A percentile compares a stretch with the other conserved stretches of the same genome.
Conservation (phyloP, 148 eudicot species). For the Nyssa sinensis region DNA sequence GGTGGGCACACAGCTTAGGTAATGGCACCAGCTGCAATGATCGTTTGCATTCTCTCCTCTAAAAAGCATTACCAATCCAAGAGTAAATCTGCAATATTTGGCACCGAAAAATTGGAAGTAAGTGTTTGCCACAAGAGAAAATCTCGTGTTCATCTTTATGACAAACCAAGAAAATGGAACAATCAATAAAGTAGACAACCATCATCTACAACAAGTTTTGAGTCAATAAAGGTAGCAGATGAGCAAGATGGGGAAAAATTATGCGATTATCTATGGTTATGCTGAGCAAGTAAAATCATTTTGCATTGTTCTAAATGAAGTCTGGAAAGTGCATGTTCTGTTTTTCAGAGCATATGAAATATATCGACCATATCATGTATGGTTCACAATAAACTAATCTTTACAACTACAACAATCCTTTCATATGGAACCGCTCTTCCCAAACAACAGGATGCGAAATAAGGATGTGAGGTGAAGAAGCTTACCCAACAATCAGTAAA, state of each 20-base stretch:
- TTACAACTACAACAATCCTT: background rate
- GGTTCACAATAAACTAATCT: background rate
- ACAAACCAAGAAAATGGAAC: background rate
- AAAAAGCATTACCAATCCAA: conserved; percentile 59
- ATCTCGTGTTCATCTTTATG: background rate
- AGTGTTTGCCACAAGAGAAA: background rate
- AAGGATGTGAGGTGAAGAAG: background rate
- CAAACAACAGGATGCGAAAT: background rate
- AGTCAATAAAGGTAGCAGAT: too few species aligned
- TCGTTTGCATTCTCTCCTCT: conserved; percentile 57
- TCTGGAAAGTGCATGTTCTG: background rate
- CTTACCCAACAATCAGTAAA: conserved; percentile 69
- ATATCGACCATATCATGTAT: too few species aligned
- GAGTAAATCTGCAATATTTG: conserved; percentile 41
- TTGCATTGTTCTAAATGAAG: background rate
- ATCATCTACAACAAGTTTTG: too few species aligned
- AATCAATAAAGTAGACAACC: too few species aligned
- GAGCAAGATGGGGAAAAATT: too few species aligned
- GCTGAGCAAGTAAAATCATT: background rate
- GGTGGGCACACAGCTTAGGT: conserved; percentile 75
- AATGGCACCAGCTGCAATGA: conserved; percentile 77
- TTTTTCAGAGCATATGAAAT: too few species aligned
- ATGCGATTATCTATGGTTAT: too few species aligned
- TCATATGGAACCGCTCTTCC: background rate
- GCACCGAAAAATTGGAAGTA: background rate